Evolutionary conservation across 2,329 filamentous ascomycete species (phyloP).

Genomic region (Chalaropsis ovoidea): DNA sequence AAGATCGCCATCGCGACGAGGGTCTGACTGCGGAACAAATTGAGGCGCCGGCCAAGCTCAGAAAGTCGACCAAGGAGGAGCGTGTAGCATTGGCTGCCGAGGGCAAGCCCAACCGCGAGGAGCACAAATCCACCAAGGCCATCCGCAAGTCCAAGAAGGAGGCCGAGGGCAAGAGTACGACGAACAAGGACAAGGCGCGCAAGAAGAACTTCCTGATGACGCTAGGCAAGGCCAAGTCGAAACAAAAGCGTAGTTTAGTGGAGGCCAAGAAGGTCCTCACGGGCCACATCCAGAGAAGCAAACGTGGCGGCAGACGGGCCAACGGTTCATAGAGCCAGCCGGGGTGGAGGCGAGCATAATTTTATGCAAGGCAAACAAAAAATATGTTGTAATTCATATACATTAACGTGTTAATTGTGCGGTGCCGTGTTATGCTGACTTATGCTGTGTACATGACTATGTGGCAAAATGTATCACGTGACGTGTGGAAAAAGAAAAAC

Average conservation of each 20-base stretch:
- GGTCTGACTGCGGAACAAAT: conserved; percentile 85
- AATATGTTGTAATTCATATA: not conserved
- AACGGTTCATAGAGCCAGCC: conserved; percentile 42
- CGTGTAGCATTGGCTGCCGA: conserved; percentile 72
- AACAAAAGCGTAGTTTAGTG: conserved; percentile 86
- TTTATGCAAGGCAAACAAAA: not conserved
- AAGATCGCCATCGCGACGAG: conserved; percentile 67
- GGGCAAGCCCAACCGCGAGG: conserved; percentile 63
- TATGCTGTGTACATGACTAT: too few species aligned
- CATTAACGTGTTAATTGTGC: too few species aligned
- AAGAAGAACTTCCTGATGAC: conserved; percentile 99
- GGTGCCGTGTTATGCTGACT: too few species aligned
- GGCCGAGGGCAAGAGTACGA: conserved; percentile 84
- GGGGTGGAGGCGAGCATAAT: not conserved
- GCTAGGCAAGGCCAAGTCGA: conserved; percentile 85
- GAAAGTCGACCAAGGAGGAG: conserved; percentile 83
- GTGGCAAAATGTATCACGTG: too few species aligned
- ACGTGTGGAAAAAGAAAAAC: too few species aligned
- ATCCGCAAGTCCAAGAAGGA: conserved; percentile 80
- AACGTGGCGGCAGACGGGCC: conserved; percentile 70
- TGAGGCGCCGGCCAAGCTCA: conserved; percentile 69
- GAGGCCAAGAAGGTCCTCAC: conserved; percentile 72
- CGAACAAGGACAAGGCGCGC: conserved; percentile 90
- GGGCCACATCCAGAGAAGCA: conserved; percentile 71
- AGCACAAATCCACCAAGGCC: conserved; percentile 79